Evolutionary conservation across 495 filamentous ascomycete genomes (phyloP).

Genomic region (Tuber umbilicatum): DNA sequence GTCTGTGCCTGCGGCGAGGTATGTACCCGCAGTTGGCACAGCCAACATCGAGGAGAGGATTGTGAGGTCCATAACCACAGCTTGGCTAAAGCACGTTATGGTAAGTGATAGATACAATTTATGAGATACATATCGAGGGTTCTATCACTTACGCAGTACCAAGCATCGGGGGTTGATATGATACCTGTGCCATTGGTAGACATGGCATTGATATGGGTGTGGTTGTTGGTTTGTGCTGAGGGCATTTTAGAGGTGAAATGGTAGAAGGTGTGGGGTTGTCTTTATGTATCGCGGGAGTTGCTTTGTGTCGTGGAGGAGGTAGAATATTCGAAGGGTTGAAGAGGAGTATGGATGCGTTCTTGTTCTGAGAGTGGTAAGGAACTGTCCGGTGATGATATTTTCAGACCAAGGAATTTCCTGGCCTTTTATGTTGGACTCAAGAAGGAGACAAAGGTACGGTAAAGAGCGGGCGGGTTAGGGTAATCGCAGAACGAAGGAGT

Average conservation of each 20-base stretch:
- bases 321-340: background rate
- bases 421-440: slow-evolving; percentile 23
- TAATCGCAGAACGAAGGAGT: slow-evolving; percentile 22
- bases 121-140: background rate
- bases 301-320: background rate
- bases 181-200: slow-evolving; percentile 2
- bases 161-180: slow-evolving; percentile 7
- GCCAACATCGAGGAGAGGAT: slow-evolving; percentile 24
- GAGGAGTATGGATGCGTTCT: slow-evolving; percentile 1
- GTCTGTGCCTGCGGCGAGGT: slow-evolving; percentile 4
- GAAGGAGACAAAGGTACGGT: background rate
- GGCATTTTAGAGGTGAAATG: slow-evolving; percentile 2
- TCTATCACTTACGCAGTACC: slow-evolving; percentile 29
- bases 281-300: slow-evolving; percentile 3
- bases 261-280: background rate
- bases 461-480: background rate
- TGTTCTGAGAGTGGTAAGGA: slow-evolving; percentile 1
- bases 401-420: slow-evolving; percentile 7
- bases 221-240: slow-evolving; percentile 8
- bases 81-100: slow-evolving; percentile 17
- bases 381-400: slow-evolving; percentile 2
- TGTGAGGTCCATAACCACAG: slow-evolving; percentile 27
- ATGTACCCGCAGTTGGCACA: slow-evolving; percentile 32
- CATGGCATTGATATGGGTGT: background rate
- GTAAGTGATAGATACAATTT: background rate